Evolutionary conservation across 768 basidiomycete genomes (phyloP).

Genomic region (Kwoniella europaea): DNA sequence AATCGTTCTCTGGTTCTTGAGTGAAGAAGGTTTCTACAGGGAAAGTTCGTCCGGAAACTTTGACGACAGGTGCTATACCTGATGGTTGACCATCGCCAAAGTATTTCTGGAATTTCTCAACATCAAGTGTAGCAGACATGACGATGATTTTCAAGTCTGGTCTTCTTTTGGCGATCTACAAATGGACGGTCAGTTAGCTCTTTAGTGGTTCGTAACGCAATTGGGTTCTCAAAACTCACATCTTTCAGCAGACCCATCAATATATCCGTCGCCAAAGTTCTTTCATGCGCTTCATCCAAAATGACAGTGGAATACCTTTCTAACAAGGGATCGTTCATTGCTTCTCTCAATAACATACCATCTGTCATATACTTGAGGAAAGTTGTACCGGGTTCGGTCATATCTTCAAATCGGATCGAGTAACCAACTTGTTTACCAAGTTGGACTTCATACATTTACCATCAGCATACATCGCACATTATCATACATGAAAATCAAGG

Average conservation of each 20-base stretch:
- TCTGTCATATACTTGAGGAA: slow-evolving; percentile 99
- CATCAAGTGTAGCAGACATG: slow-evolving; percentile 98
- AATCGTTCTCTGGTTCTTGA: slow-evolving; percentile 80
- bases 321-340: slow-evolving; percentile 92
- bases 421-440: slow-evolving; percentile 96
- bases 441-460: slow-evolving; percentile 64
- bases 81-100: slow-evolving; percentile 65
- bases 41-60: slow-evolving; percentile 89
- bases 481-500: neutral
- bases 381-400: slow-evolving; percentile 85
- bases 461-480: neutral
- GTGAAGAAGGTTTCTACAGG: slow-evolving; percentile 74
- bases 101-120: slow-evolving; percentile 95
- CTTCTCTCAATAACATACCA: slow-evolving; percentile 96
- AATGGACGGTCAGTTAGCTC: neutral
- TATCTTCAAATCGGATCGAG: slow-evolving; percentile 97
- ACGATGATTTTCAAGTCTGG: slow-evolving; percentile 92
- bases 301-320: slow-evolving; percentile 95
- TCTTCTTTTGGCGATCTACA: slow-evolving; percentile 71
- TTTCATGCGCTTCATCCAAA: slow-evolving; percentile 97
- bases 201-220: too few species aligned
- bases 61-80: slow-evolving; percentile 75
- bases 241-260: slow-evolving; percentile 94
- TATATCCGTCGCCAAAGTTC: slow-evolving; percentile 95
- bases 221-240: slow-evolving; percentile 44